Base-by-base conservation (phyloP, 2,329 filamentous ascomycete genomes). In the Penicillium freii region DNA sequence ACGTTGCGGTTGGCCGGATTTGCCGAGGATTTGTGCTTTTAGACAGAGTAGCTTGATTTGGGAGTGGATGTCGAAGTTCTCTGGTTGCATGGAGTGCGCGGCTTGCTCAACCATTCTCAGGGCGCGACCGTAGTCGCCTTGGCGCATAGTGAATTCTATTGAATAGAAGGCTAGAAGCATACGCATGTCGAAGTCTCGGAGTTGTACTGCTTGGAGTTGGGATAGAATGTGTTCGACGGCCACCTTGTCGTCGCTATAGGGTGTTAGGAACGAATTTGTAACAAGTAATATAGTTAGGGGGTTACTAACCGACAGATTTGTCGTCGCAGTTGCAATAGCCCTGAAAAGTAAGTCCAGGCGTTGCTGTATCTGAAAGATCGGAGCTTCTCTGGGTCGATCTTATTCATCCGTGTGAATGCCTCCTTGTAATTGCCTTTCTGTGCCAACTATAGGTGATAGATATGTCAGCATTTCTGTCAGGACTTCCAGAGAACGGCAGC, bases 351-450 rank as follows among this genome's bases (percentile, higher is more conserved):
- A 6, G 69, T 71, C 73, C 77, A 77, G 51, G 75, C 69, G 57
- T 95, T 90, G 62, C 88, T 87, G 19, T 88, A 82, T 72, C 92
- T 96, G 71, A 92, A 83, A 0, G 90, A 87, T 4, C 88, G 86
- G 39, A 90, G 79, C 4, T 82, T 78, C 57, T 87, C 83, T 3
- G 81, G 77, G 50, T 87, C 82, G 19, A 91, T 73, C 29, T 78
- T 76, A 52, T 87, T 82, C 45, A 93, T 77, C 27, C 80, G 78
- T 13, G 78, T 74, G 51, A 87, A 79, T 0, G 89, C 91, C 49
- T 89, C 82, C 23, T 87, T 83, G 68, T 92, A 95, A 33, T 80
- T 82, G 1, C 93, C 92, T 46, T 78, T 81, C 56, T 87, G 83
- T 9, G 84, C 82, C 6, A 88, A 78, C 75, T 81, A 56, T 43